Percentiles rank a stretch among this genome's conserved stretches.
Conservation (phyloP, 2,329 filamentous ascomycete genomes). For the Emericellopsis cladophorae region DNA sequence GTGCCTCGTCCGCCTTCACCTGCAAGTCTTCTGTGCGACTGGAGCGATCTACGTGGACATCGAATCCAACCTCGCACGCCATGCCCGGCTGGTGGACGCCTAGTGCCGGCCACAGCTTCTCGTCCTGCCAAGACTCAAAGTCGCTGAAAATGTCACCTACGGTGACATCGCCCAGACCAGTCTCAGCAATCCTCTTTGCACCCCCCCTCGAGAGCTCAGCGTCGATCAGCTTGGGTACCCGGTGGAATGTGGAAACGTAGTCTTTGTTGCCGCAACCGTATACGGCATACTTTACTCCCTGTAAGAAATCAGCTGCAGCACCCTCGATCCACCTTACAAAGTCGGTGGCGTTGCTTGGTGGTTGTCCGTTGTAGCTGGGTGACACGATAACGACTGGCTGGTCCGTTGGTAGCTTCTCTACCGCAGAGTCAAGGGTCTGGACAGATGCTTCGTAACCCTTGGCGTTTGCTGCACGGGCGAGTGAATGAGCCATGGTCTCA, state of each 20-base stretch:
- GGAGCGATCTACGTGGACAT: background rate
- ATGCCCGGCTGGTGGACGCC: background rate
- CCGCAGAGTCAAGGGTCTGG: constrained; percentile 40
- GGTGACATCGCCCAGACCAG: constrained; percentile 43
- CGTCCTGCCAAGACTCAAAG: constrained; percentile 50
- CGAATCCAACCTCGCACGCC: background rate
- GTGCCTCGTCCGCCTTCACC: background rate
- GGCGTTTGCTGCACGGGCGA: constrained; percentile 38
- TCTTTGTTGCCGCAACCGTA: constrained; percentile 48
- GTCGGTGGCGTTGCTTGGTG: constrained; percentile 56
- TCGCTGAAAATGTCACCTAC: constrained; percentile 45
- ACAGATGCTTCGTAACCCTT: constrained; percentile 32
- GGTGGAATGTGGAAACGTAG: constrained; percentile 45
- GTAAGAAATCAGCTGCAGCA: constrained; percentile 33
- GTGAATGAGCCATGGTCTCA: constrained; percentile 47
- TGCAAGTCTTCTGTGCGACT: background rate
- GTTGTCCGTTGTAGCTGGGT: constrained; percentile 62
- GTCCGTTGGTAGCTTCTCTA: constrained; percentile 43
- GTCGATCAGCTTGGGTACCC: constrained; percentile 46
- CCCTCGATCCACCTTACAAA: constrained; percentile 60
- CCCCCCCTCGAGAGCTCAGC: constrained; percentile 21
- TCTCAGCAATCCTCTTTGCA: constrained; percentile 14
- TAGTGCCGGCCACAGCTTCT: constrained; percentile 29
- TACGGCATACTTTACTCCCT: constrained; percentile 46
- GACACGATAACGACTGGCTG: constrained; percentile 48